Evolutionary conservation across 495 filamentous ascomycete genomes (phyloP).

Genomic region (Aspergillus heteromorphus): DNA sequence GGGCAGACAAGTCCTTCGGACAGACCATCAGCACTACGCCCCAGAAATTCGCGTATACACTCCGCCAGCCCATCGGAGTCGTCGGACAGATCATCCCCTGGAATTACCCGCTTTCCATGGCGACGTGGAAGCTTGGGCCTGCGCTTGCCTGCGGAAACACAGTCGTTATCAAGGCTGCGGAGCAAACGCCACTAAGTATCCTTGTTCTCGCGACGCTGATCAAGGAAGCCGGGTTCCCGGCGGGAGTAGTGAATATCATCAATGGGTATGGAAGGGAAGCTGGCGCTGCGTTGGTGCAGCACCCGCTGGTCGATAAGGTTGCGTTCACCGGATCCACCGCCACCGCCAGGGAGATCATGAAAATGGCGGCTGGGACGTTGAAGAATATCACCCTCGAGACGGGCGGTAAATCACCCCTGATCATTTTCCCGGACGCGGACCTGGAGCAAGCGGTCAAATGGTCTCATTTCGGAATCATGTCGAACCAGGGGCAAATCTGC

Average conservation of each 20-base stretch:
- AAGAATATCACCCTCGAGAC: constrained; percentile 95
- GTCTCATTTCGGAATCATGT: constrained; percentile 70
- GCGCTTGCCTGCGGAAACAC: constrained; percentile 86
- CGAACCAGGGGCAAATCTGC: constrained; percentile 86
- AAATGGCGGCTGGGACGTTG: constrained; percentile 72
- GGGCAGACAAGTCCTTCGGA: constrained; percentile 86
- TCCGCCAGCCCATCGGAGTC: constrained; percentile 84
- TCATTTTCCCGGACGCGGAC: constrained; percentile 85
- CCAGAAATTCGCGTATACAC: constrained; percentile 79
- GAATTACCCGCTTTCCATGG: constrained; percentile 87
- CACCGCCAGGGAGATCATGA: constrained; percentile 84
- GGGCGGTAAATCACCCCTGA: constrained; percentile 78
- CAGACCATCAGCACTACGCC: constrained; percentile 79
- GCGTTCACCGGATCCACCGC: constrained; percentile 85
- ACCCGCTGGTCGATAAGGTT: constrained; percentile 77
- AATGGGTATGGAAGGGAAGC: constrained; percentile 76
- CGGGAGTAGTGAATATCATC: constrained; percentile 87
- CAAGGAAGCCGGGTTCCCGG: constrained; percentile 83
- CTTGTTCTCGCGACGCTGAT: constrained; percentile 73
- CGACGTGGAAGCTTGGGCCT: constrained; percentile 87
- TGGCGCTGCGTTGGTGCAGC: constrained; percentile 71
- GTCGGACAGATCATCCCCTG: constrained; percentile 90
- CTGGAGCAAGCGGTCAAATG: constrained; percentile 83
- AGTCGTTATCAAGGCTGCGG: constrained; percentile 80
- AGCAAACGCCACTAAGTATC: constrained; percentile 84